These are phyloP conservation scores for Halophytophthora batemanensis DNA, from an alignment of 352 stramenopile genomes.

Conservation along the genomic window DNA sequence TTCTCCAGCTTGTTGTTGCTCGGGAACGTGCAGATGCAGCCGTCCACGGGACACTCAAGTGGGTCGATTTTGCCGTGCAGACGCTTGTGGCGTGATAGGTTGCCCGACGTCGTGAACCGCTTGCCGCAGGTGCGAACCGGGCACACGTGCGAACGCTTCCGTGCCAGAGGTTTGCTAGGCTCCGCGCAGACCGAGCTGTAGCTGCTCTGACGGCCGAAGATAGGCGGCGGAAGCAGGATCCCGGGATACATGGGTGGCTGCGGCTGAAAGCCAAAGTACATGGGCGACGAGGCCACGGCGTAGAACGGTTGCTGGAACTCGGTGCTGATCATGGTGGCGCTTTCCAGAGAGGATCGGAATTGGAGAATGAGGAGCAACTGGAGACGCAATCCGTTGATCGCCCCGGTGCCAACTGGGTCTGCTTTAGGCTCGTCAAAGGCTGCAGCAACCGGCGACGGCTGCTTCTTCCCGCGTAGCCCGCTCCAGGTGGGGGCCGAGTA, in stretches of 20 bases:
- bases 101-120: conserved; percentile 49
- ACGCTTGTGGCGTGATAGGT: conserved; percentile 43
- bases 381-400: not conserved
- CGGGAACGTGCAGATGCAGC: conserved; percentile 29
- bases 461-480: no score
- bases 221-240: conserved; percentile 1
- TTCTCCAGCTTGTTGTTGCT: conserved; percentile 33
- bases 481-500: no score
- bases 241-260: not conserved
- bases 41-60: conserved; percentile 21
- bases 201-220: conserved; percentile 7
- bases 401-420: no score
- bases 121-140: conserved; percentile 36
- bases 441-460: no score
- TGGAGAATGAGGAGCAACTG: conserved; percentile 9
- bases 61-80: conserved; percentile 39
- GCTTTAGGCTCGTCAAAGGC: no score
- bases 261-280: conserved; percentile 11
- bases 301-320: conserved; percentile 8
- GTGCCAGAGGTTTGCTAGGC: conserved; percentile 23
- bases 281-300: conserved; percentile 10
- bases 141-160: conserved; percentile 38
- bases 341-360: conserved; percentile 1
- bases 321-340: conserved; percentile 5
- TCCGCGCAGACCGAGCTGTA: conserved; percentile 8